Evolutionary conservation across 1,139 yeast species (phyloP), one percentile per base, ranked within the genome.

Genomic region (Kodamaea arcana): DNA sequence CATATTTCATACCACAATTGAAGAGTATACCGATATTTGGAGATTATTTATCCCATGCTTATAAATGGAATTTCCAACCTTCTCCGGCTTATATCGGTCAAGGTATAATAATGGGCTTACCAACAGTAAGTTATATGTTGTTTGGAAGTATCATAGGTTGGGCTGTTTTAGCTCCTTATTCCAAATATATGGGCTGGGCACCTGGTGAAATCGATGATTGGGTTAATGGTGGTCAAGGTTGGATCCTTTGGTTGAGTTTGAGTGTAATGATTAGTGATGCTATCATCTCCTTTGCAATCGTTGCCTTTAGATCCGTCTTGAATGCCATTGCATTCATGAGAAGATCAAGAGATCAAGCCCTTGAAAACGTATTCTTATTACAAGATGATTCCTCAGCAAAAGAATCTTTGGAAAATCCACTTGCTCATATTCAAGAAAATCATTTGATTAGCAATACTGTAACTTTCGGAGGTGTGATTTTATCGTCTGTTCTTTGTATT

Each of bases 1-100:
- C 95, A 1, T 87, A 80, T 56, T 85, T 87, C 48, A 43, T 83
- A 3, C 97, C 97, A 0, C 57, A 75, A 7, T 50, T 92, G 15
- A 72, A 80, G 37, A 68, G 66, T 31, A 49, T 92, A 6, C 97
- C 97, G 0, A 52, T 90, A 1, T 84, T 92, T 53, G 98, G 97
- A 0, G 33, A 48, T 1, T 50, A 54, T 28, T 62, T 86, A n/a
- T 84, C 95, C 0, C 50, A 62, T 13, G 58, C 66, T n/a, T 85
- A 86, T 56, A 67, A 83, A 31, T 85, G 97, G 94, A 80, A 85
- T 37, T 75, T 92, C 40, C 96, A 92, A 55, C 96, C 97, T 0
- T 87, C 97, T 0, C 97, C 98, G 1, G 97, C 98, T 0, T 92
- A 92, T 55, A 75, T 92, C 27, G 98, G 98, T 2, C 98, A 92